Conservation (phyloP, 2,329 filamentous ascomycete species). For the Colletotrichum lini region DNA sequence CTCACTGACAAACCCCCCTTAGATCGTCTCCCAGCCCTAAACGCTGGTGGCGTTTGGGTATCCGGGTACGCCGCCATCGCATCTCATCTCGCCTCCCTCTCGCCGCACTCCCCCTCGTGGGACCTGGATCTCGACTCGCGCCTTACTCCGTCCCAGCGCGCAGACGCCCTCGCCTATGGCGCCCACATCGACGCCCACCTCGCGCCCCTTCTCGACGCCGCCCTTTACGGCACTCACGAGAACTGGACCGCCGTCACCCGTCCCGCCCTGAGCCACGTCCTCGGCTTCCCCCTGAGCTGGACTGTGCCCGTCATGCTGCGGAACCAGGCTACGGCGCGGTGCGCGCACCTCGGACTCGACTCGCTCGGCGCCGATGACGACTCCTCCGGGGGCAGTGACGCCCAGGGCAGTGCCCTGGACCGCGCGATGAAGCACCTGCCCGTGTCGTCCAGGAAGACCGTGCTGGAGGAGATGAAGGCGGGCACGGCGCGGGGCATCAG, state of each 20-base stretch:
- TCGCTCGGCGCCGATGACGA: slow-evolving; percentile 74
- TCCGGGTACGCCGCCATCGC: slow-evolving; percentile 75
- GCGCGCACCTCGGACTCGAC: slow-evolving; percentile 78
- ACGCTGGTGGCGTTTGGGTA: slow-evolving; percentile 66
- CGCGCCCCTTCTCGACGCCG: slow-evolving; percentile 86
- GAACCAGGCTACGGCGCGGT: slow-evolving; percentile 77
- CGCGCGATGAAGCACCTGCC: slow-evolving; percentile 45
- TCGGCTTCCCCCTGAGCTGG: slow-evolving; percentile 92
- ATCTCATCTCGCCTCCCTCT: slow-evolving; percentile 64
- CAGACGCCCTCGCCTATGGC: slow-evolving; percentile 67
- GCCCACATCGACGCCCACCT: slow-evolving; percentile 82
- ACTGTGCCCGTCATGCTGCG: slow-evolving; percentile 83
- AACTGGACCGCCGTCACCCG: slow-evolving; percentile 87
- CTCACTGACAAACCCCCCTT: slow-evolving; percentile 17
- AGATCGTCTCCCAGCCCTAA: slow-evolving; percentile 71
- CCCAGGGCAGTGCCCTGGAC: slow-evolving; percentile 46
- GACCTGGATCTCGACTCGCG: slow-evolving; percentile 54
- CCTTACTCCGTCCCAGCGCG: slow-evolving; percentile 57
- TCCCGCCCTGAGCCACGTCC: slow-evolving; percentile 83
- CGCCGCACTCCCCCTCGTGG: slow-evolving; percentile 47
- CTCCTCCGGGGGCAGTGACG: slow-evolving; percentile 50
- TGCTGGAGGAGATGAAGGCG: slow-evolving; percentile 75
- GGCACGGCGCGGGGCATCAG: slow-evolving; percentile 82
- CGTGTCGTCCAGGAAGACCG: slow-evolving; percentile 65
- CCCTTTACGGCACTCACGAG: slow-evolving; percentile 88